Evolutionary conservation across 1,284 basidiomycete species (phyloP).

Genomic region (Ganoderma multipileum): DNA sequence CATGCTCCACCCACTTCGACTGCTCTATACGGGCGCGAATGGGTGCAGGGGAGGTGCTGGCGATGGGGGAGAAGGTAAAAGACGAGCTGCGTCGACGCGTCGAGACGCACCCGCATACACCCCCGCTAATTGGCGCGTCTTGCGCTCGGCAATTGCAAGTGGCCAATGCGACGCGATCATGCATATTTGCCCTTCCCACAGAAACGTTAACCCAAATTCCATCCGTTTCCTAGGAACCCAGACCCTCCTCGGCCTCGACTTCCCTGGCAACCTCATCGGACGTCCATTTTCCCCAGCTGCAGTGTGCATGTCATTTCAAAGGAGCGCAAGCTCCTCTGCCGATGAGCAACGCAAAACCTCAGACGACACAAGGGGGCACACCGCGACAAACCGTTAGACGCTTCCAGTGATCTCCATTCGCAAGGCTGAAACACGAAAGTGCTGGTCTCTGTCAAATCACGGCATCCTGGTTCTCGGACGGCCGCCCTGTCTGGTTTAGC

Average conservation of each 20-base stretch:
- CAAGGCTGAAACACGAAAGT: background rate
- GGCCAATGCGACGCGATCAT: slow-evolving; percentile 6
- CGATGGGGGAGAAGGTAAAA: slow-evolving; percentile 6
- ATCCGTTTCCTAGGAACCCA: background rate
- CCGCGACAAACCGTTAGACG: no score
- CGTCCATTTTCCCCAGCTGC: no score
- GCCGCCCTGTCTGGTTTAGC: background rate
- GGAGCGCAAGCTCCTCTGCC: no score
- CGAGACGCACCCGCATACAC: background rate
- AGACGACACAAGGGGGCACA: no score
- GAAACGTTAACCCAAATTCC: background rate
- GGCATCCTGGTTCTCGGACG: background rate
- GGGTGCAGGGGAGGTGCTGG: background rate
- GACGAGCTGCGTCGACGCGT: background rate
- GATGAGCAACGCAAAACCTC: no score
- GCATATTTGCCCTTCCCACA: background rate
- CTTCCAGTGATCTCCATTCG: background rate
- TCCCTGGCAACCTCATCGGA: no score
- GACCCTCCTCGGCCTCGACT: background rate
- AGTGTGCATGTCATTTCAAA: no score
- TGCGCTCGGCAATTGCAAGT: slow-evolving; percentile 2
- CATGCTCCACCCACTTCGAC: background rate
- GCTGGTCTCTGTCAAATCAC: background rate
- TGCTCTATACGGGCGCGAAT: no score
- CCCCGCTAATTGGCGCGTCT: slow-evolving; percentile 4